Evolutionary conservation across 495 filamentous ascomycete species (phyloP), one percentile per base, ranked within the genome.

Genomic region (Astrothelium subdiscretum): DNA sequence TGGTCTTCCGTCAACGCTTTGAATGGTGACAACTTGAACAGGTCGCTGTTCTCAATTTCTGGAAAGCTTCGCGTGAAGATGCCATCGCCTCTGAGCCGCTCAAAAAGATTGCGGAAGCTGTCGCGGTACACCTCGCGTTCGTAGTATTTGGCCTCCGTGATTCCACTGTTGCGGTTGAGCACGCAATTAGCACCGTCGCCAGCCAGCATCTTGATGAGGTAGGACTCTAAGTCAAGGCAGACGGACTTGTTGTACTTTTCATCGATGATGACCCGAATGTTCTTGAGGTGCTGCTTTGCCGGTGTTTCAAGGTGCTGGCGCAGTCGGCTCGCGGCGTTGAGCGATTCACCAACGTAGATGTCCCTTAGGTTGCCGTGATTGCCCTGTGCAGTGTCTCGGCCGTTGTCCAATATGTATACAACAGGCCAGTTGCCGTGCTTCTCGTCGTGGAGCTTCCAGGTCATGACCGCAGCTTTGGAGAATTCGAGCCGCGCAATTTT

Each of bases 141-240:
- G 63, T 65, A 65, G 44, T 65, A 65, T 58, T 61, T 40, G 35
- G 63, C 58, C 20, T 65, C 63, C 13, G 63, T 65, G 43, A 65
- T 65, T 48, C 63, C 63, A 59, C 61, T 65, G 32, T 65, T 65
- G 48, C 63, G 63, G 54, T 65, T 65, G 1, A 65, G 59, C 26
- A 65, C 63, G 31, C 58, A 59, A 57, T 65, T 65, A 48, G 63
- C 58, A 31, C 63, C 63, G 27, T 65, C 63, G 31, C 63, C 63
- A 24, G 63, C 63, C 63, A 65, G 18, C 63, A 65, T 57, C 61
- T 40, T 65, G 63, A 65, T 65, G 31, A 65, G 59, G 38, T 65
- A 65, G 63, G 63, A 65, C 63, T 65, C 63, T 59, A 65, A 61
- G 26, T 65, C 63, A 11, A 65, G 58, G 32, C 63, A 65, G 32